Base-by-base conservation (phyloP, 495 filamentous ascomycete species). In the Penicillium lagena region DNA sequence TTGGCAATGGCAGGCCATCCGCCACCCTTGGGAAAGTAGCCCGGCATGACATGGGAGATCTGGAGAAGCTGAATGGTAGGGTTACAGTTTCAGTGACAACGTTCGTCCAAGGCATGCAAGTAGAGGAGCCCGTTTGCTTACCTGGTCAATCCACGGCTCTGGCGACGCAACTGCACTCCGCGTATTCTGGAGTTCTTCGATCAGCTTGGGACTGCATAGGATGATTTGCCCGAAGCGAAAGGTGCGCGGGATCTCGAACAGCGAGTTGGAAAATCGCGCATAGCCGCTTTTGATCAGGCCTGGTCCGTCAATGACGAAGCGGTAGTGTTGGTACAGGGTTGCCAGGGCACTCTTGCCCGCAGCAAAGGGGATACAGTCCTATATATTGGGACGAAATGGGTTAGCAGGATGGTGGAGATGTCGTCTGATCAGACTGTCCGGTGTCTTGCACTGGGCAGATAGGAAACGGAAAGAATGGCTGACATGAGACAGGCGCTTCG, bases 101-200 rank as follows among this genome's bases (percentile, higher is more conserved):
- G 3, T 34, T 12, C 9, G 7, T 7, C 5, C 3, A 7, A 34
- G n/a, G 10, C 32, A 12, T 6, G 9, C 32, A 34, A 11, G 10
- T 34, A 34, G 9, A 34, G 32, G 6, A 22, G 2, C 22, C 4
- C 4, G 22, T 22, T 22, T 22, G 22, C 22, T 22, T 31, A 57
- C 54, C 51, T 59, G 56, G 22, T 59, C 56, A 46, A 59, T 56
- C 56, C 56, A 59, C 33, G 56, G 56, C 37, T 59, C 56, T 0
- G 56, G 53, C 1, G 56, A 59, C 9, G 41, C 47, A 12, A 51
- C 30, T 4, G 44, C 39, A 27, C 50, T 51, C 4, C 35, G 35
- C 6, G 41, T 45, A n/a, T 46, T 56, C 11, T 42, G 51, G 22
- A 59, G 33, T 22, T 54, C 56, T n/a, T 59, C 53, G 12, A 56